Percentiles rank a stretch among this genome's conserved stretches.
phyloP scores from a whole-genome alignment of 2,329 filamentous ascomycete genomes.

The Macrophomina phaseolina region DNA sequence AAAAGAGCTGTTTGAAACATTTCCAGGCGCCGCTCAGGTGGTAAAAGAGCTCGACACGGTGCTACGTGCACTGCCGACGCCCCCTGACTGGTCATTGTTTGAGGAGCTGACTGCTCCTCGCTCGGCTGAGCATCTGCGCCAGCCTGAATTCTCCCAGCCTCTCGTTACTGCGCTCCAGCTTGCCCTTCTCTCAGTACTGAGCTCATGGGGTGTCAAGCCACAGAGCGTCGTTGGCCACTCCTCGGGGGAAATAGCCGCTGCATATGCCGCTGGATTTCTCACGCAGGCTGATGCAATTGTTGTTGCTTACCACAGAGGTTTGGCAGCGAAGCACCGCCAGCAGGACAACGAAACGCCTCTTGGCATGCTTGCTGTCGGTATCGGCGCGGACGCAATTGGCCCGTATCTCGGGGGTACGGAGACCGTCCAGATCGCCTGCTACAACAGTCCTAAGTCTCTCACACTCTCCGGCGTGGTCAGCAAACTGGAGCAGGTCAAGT shows the following conservation, averaged over 20 bases:
- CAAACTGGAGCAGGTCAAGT: neutral
- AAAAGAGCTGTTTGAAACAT: constrained; percentile 22
- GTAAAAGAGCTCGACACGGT: constrained; percentile 28
- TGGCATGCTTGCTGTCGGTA: constrained; percentile 37
- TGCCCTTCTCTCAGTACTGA: constrained; percentile 20
- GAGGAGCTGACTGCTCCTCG: constrained; percentile 29
- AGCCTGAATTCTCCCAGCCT: constrained; percentile 28
- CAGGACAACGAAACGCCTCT: neutral
- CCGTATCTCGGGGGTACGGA: constrained; percentile 26
- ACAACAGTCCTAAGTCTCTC: constrained; percentile 29
- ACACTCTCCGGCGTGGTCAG: constrained; percentile 19
- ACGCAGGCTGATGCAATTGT: constrained; percentile 27
- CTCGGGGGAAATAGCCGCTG: constrained; percentile 30
- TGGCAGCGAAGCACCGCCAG: neutral
- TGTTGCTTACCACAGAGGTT: constrained; percentile 29
- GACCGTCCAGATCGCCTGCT: constrained; percentile 29
- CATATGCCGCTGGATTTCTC: constrained; percentile 29
- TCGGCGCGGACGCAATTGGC: constrained; percentile 26
- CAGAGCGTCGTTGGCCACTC: constrained; percentile 27
- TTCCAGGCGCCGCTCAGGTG: neutral
- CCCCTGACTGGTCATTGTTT: constrained; percentile 28
- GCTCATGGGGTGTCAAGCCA: constrained; percentile 16
- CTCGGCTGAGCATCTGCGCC: constrained; percentile 19
- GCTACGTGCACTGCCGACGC: constrained; percentile 32
- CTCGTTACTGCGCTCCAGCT: constrained; percentile 29